These are phyloP conservation scores for Aristolochia fimbriata DNA, from an alignment of 164 flowering plant species.

Conservation along the genomic window DNA sequence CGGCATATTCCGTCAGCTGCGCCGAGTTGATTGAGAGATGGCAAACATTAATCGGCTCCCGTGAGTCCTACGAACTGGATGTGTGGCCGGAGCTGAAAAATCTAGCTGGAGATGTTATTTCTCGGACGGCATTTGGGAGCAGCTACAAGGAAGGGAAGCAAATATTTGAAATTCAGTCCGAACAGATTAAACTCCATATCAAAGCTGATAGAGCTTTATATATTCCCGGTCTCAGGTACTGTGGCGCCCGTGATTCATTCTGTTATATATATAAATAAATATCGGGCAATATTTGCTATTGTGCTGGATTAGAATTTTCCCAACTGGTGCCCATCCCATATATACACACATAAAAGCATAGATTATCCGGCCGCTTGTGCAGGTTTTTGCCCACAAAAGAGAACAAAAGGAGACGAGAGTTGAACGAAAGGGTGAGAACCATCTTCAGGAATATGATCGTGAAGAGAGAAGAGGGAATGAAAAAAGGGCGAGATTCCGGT, in stretches of 20 bases:
- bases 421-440: conserved; percentile 2
- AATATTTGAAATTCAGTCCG: conserved; percentile 38
- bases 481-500: conserved; percentile 1
- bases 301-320: background rate
- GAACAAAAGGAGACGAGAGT: conserved; percentile 6
- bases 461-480: conserved; percentile 9
- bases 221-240: conserved; percentile 42
- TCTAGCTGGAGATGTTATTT: conserved; percentile 34
- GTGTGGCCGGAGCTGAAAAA: conserved; percentile 33
- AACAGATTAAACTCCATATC: conserved; percentile 20
- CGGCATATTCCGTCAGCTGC: conserved; percentile 26
- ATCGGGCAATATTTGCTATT: no score
- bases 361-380: background rate
- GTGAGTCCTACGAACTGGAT: conserved; percentile 32
- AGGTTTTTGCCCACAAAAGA: conserved; percentile 13
- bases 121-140: conserved; percentile 48
- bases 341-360: no score
- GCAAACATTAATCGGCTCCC: conserved; percentile 16
- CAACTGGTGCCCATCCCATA: no score
- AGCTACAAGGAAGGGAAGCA: conserved; percentile 35
- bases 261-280: no score
- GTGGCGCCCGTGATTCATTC: background rate
- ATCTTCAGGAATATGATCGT: conserved; percentile 6
- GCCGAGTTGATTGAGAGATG: conserved; percentile 24
- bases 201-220: conserved; percentile 20